Conservation (phyloP, 2,329 filamentous ascomycete species). For the Pseudogymnoascus sp. region DNA sequence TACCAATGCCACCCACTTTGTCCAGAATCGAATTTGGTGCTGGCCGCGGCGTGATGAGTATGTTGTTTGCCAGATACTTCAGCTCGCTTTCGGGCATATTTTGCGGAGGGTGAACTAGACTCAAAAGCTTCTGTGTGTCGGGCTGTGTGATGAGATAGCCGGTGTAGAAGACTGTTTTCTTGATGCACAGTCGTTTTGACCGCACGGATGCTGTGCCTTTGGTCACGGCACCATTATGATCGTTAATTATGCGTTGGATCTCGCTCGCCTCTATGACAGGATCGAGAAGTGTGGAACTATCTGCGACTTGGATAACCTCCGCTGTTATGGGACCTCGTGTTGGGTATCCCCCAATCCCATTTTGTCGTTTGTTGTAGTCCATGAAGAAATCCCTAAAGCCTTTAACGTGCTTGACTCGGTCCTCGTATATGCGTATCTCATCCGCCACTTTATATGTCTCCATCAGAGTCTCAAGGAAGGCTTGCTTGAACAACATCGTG, state of each 20-base stretch:
- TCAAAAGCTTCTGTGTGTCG: slow-evolving; percentile 64
- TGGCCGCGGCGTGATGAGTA: slow-evolving; percentile 76
- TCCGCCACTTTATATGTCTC: slow-evolving; percentile 76
- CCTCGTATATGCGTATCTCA: slow-evolving; percentile 73
- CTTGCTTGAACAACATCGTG: slow-evolving; percentile 90
- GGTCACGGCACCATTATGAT: slow-evolving; percentile 61
- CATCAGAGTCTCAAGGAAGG: slow-evolving; percentile 70
- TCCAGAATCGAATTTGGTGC: slow-evolving; percentile 64
- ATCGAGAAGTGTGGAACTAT: slow-evolving; percentile 64
- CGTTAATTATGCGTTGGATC: slow-evolving; percentile 82
- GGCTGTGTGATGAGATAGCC: slow-evolving; percentile 73
- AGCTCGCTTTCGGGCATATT: slow-evolving; percentile 61
- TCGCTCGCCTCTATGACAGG: slow-evolving; percentile 73
- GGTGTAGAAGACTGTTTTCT: slow-evolving; percentile 84
- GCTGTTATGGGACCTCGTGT: slow-evolving; percentile 59
- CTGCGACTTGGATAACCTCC: slow-evolving; percentile 80
- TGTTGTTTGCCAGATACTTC: slow-evolving; percentile 78
- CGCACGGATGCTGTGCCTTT: slow-evolving; percentile 27
- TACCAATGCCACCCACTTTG: slow-evolving; percentile 80
- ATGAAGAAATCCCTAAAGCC: slow-evolving; percentile 79
- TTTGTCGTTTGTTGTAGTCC: slow-evolving; percentile 58
- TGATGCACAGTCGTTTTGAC: slow-evolving; percentile 55
- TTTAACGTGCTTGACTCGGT: slow-evolving; percentile 60
- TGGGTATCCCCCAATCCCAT: slow-evolving; percentile 39
- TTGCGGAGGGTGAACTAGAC: slow-evolving; percentile 57